Percentiles rank a stretch among this genome's conserved stretches.
Conservation (phyloP, 2,329 filamentous ascomycete species). For the Nakataea oryzae region DNA sequence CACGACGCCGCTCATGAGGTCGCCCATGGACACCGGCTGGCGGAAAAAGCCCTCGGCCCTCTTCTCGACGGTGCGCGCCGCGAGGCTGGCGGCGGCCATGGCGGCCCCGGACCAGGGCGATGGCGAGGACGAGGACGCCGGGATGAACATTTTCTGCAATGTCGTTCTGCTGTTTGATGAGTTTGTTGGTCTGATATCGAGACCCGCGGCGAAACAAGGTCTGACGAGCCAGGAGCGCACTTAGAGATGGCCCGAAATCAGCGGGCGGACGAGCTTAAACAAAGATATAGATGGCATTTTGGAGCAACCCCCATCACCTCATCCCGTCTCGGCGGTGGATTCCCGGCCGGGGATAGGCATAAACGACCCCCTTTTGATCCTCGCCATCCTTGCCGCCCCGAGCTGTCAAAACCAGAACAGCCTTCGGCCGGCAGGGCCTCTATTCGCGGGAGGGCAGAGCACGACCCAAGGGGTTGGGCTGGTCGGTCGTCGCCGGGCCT, state of each 20-base stretch:
- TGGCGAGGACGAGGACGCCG: background rate
- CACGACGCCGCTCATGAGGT: slow-evolving; percentile 9
- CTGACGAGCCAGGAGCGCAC: background rate
- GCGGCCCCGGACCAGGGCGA: background rate
- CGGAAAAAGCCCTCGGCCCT: too few relatives aligned
- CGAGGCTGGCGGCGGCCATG: background rate
- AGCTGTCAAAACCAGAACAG: too few relatives aligned
- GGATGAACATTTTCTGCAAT: background rate
- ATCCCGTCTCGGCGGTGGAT: too few relatives aligned
- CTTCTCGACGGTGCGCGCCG: background rate
- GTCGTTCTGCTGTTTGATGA: background rate
- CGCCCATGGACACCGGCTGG: background rate
- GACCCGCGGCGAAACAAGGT: background rate
- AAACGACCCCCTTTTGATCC: background rate
- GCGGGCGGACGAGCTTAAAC: background rate
- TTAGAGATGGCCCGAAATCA: background rate
- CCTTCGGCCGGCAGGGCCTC: too few relatives aligned
- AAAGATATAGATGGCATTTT: background rate
- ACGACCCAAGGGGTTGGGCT: background rate
- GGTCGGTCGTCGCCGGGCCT: background rate
- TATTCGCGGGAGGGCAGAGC: background rate
- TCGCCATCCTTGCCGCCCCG: background rate
- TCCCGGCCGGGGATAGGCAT: too few relatives aligned
- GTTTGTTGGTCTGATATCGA: background rate
- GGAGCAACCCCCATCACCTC: too few relatives aligned